These are phyloP conservation scores for Cocos nucifera DNA, from an alignment of 176 grass and related monocot genomes.

Conservation along the genomic window DNA sequence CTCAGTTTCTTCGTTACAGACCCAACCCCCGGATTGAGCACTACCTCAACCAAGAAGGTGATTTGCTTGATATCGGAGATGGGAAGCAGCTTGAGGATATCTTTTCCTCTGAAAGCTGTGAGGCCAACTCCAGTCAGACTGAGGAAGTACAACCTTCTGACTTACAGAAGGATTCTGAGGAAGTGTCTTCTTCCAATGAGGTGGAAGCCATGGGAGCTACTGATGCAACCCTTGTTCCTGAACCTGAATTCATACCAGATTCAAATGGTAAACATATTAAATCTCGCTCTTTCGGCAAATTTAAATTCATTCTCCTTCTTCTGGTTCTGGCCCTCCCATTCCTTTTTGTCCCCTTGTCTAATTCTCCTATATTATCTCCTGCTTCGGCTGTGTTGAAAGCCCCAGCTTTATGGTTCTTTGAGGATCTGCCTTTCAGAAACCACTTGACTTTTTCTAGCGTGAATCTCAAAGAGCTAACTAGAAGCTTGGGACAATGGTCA, in stretches of 20 bases:
- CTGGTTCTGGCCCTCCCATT: conserved; percentile 32
- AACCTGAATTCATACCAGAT: background rate
- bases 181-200: conserved; percentile 12
- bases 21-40: conserved; percentile 52
- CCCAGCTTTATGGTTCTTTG: conserved; percentile 34
- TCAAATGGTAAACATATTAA: conserved; percentile 11
- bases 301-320: conserved; percentile 31
- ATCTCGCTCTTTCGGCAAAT: conserved; percentile 14
- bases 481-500: conserved; percentile 50
- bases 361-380: conserved; percentile 28
- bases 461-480: conserved; percentile 19
- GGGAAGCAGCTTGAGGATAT: conserved; percentile 41
- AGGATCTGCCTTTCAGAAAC: conserved; percentile 39
- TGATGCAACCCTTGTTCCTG: background rate
- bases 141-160: conserved; percentile 23
- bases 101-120: conserved; percentile 51
- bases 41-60: conserved; percentile 9
- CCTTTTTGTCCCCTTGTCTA: conserved; percentile 25
- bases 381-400: conserved; percentile 11
- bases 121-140: conserved; percentile 4
- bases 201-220: background rate
- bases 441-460: conserved; percentile 26
- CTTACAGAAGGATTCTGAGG: background rate
- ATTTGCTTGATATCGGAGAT: conserved; percentile 4
- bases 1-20: conserved; percentile 73